Percentiles rank a stretch among this genome's conserved stretches.
Evolutionary conservation across 108 stramenopile species (phyloP).

Genomic region (Fragilaria crotonensis): DNA sequence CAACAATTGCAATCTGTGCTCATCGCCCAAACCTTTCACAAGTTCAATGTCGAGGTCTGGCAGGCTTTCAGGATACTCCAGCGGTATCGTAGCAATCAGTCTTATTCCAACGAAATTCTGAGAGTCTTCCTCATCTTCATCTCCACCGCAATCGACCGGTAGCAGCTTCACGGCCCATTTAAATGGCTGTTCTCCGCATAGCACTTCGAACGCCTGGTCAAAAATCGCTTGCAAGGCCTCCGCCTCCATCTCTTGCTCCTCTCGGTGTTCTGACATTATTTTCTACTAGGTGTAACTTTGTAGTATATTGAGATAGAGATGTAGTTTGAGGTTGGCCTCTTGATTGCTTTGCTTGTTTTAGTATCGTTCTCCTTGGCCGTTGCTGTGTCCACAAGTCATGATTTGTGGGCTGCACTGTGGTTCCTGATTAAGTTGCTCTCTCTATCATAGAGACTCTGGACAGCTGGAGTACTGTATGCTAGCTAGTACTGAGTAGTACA

Average conservation of each 20-base stretch:
- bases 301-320: too few relatives aligned
- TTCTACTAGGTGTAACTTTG: too few relatives aligned
- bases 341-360: too few relatives aligned
- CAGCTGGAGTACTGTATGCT: too few relatives aligned
- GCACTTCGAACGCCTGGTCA: slow-evolving; percentile 55
- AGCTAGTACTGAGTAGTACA: too few relatives aligned
- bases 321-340: too few relatives aligned
- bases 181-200: slow-evolving; percentile 45
- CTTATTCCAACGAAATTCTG: slow-evolving; percentile 76
- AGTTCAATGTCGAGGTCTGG: slow-evolving; percentile 64
- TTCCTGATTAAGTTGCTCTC: too few relatives aligned
- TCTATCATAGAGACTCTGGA: too few relatives aligned
- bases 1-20: slow-evolving; percentile 48
- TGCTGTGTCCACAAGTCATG: too few relatives aligned
- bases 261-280: slow-evolving; percentile 60
- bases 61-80: slow-evolving; percentile 56
- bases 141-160: slow-evolving; percentile 50
- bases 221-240: slow-evolving; percentile 82
- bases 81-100: slow-evolving; percentile 50
- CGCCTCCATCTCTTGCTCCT: slow-evolving; percentile 87
- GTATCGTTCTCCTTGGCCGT: too few relatives aligned
- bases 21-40: slow-evolving; percentile 56
- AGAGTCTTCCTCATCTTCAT: slow-evolving; percentile 38
- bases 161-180: slow-evolving; percentile 65
- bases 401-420: too few relatives aligned